A percentile compares a stretch with the other conserved stretches of the same genome.
Evolutionary conservation across 2,329 filamentous ascomycete species (phyloP).

Genomic region (Sporothrix brunneoviolacea): DNA sequence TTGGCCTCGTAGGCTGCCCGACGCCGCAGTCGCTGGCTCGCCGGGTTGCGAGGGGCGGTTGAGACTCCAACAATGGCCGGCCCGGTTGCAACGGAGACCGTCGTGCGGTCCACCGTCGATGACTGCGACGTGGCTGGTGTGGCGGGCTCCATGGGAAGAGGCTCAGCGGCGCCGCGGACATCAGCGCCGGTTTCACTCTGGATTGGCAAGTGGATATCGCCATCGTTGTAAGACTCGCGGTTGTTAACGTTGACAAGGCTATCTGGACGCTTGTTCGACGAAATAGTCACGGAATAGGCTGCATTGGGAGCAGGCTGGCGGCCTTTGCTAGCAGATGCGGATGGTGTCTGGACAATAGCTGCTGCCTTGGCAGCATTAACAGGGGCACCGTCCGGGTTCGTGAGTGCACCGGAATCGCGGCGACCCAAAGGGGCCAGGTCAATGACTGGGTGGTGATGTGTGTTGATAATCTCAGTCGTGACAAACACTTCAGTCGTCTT

Average conservation of each 20-base stretch:
- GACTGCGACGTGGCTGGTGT: too few species aligned
- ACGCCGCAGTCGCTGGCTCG: slow-evolving; percentile 25
- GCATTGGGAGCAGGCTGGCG: slow-evolving; percentile 18
- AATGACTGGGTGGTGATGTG: slow-evolving; percentile 21
- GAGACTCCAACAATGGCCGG: not conserved
- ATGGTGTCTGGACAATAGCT: not conserved
- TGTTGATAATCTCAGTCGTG: slow-evolving; percentile 41
- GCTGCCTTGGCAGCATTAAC: not conserved
- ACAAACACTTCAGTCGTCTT: slow-evolving; percentile 61
- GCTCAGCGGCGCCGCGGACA: slow-evolving; percentile 9
- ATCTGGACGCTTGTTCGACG: slow-evolving; percentile 28
- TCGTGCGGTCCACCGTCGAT: too few species aligned
- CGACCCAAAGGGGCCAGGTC: slow-evolving; percentile 29
- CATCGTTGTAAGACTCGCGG: slow-evolving; percentile 20
- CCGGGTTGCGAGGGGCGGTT: slow-evolving; percentile 15
- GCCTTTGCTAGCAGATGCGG: not conserved
- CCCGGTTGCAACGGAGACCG: not conserved
- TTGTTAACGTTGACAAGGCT: slow-evolving; percentile 15
- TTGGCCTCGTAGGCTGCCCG: slow-evolving; percentile 45
- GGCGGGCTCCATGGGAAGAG: not conserved
- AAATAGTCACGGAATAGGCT: slow-evolving; percentile 46
- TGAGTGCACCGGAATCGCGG: slow-evolving; percentile 15
- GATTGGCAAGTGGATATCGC: slow-evolving; percentile 24
- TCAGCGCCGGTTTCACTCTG: slow-evolving; percentile 19
- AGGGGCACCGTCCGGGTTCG: not conserved